A percentile compares a stretch with the other conserved stretches of the same genome.
Evolutionary conservation across 1,139 yeast genomes (phyloP).

Genomic region (Komagataea norvegica): DNA sequence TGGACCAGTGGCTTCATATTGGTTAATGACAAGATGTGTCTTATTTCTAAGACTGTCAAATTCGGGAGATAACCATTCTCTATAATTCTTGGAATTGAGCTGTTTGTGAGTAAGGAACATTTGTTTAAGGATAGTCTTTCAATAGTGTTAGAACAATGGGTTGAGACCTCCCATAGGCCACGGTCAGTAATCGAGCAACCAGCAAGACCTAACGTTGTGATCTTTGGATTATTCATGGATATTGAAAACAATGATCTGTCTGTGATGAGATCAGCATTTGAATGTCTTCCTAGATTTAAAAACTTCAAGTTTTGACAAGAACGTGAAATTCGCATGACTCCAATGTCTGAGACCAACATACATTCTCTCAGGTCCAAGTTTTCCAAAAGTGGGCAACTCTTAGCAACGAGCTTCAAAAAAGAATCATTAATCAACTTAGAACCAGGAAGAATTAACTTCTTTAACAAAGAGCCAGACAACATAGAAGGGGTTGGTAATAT

Average conservation of each 20-base stretch:
- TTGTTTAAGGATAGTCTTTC: constrained; percentile 75
- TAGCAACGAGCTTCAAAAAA: constrained; percentile 47
- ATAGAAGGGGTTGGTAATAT: constrained; percentile 49
- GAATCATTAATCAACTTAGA: constrained; percentile 60
- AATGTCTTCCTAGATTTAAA: constrained; percentile 78
- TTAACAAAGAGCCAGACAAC: constrained; percentile 42
- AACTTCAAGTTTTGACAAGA: constrained; percentile 51
- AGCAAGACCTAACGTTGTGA: constrained; percentile 75
- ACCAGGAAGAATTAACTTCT: constrained; percentile 70
- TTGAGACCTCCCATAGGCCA: constrained; percentile 75
- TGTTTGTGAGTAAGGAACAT: constrained; percentile 62
- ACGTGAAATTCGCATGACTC: constrained; percentile 60
- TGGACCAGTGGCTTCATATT: constrained; percentile 61
- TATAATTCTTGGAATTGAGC: constrained; percentile 60
- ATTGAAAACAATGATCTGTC: constrained; percentile 62
- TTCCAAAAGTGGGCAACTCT: constrained; percentile 54
- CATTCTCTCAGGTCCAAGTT: constrained; percentile 81
- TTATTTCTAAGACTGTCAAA: constrained; percentile 71
- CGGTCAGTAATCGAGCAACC: constrained; percentile 80
- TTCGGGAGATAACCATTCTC: constrained; percentile 50
- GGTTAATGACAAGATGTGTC: constrained; percentile 55
- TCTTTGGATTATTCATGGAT: constrained; percentile 46
- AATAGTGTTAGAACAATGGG: constrained; percentile 48
- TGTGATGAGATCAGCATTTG: constrained; percentile 62
- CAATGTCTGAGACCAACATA: constrained; percentile 69